These are phyloP conservation scores for Halophytophthora batemanensis DNA, from an alignment of 352 stramenopile genomes.

Conservation along the genomic window DNA sequence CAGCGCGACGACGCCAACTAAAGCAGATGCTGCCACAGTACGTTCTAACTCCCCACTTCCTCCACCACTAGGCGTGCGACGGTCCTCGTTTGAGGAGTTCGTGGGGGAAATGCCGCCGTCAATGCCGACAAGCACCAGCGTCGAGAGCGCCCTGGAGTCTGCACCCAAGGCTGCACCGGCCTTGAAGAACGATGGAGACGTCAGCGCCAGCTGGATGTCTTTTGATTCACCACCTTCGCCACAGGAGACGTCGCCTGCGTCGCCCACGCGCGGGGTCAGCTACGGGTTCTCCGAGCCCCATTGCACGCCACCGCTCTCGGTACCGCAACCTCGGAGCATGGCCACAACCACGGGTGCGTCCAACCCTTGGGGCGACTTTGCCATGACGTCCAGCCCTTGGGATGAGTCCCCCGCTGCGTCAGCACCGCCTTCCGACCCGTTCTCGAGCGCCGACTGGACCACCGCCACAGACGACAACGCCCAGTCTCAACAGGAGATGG, in stretches of 20 bases:
- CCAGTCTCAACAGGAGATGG: slow-evolving; percentile 11
- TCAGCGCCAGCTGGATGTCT: slow-evolving; percentile 9
- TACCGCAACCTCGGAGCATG: slow-evolving; percentile 25
- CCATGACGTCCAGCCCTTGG: slow-evolving; percentile 28
- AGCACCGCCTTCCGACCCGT: slow-evolving; percentile 15
- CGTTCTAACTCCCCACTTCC: background rate
- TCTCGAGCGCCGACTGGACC: slow-evolving; percentile 16
- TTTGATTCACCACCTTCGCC: slow-evolving; percentile 17
- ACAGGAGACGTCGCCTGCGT: slow-evolving; percentile 20
- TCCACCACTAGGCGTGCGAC: slow-evolving; percentile 29
- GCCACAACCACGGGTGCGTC: slow-evolving; percentile 7
- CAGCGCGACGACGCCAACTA: slow-evolving; percentile 13
- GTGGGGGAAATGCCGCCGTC: slow-evolving; percentile 35
- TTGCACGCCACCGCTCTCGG: slow-evolving; percentile 20
- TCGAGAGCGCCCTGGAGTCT: background rate
- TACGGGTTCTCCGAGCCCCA: slow-evolving; percentile 14
- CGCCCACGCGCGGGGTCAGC: slow-evolving; percentile 6
- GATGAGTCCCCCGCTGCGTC: slow-evolving; percentile 34
- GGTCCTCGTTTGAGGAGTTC: slow-evolving; percentile 65
- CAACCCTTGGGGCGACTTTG: slow-evolving; percentile 3
- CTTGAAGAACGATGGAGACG: too few relatives aligned
- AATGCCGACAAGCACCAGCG: slow-evolving; percentile 3
- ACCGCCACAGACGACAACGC: slow-evolving; percentile 1
- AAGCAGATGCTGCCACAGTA: slow-evolving; percentile 9
- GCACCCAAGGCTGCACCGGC: slow-evolving; percentile 18